Evolutionary conservation across 805 yeast species (phyloP).

Genomic region (Wickerhamomyces kurtzmanii): DNA sequence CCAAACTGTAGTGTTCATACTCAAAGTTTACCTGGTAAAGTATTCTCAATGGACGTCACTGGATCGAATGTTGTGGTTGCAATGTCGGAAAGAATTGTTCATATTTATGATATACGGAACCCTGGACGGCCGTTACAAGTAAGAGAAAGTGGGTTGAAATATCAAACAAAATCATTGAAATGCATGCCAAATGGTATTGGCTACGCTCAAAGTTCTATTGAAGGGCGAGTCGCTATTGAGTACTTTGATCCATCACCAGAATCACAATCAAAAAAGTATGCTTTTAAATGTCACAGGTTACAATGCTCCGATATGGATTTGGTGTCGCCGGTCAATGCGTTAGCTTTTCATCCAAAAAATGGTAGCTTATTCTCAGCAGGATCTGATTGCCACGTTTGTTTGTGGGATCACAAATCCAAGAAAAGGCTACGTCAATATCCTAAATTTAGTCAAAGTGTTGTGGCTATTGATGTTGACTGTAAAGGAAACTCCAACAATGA

Average conservation of each 20-base stretch:
- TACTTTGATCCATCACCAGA: slow-evolving; percentile 41
- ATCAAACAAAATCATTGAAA: slow-evolving; percentile 49
- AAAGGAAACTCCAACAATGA: slow-evolving; percentile 15
- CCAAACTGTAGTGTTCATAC: too few species aligned
- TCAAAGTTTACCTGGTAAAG: slow-evolving; percentile 32
- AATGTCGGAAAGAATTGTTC: slow-evolving; percentile 39
- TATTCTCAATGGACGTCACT: slow-evolving; percentile 52
- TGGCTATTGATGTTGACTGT: slow-evolving; percentile 26
- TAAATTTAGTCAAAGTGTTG: slow-evolving; percentile 33
- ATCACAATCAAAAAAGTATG: slow-evolving; percentile 40
- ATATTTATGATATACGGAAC: slow-evolving; percentile 47
- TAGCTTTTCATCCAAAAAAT: slow-evolving; percentile 66
- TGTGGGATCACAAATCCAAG: slow-evolving; percentile 83
- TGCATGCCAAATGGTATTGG: slow-evolving; percentile 48
- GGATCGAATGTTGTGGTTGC: slow-evolving; percentile 39
- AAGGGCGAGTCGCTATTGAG: slow-evolving; percentile 74
- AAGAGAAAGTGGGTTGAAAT: slow-evolving; percentile 56
- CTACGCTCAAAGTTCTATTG: slow-evolving; percentile 64
- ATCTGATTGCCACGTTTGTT: slow-evolving; percentile 77
- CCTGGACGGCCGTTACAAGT: slow-evolving; percentile 32
- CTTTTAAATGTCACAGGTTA: slow-evolving; percentile 73
- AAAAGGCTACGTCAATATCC: slow-evolving; percentile 72
- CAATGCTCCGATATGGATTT: slow-evolving; percentile 34
- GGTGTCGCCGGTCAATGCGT: slow-evolving; percentile 70
- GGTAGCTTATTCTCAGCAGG: slow-evolving; percentile 87